Conservation (phyloP, 257 asterid genomes). For the Solanum piurae region DNA sequence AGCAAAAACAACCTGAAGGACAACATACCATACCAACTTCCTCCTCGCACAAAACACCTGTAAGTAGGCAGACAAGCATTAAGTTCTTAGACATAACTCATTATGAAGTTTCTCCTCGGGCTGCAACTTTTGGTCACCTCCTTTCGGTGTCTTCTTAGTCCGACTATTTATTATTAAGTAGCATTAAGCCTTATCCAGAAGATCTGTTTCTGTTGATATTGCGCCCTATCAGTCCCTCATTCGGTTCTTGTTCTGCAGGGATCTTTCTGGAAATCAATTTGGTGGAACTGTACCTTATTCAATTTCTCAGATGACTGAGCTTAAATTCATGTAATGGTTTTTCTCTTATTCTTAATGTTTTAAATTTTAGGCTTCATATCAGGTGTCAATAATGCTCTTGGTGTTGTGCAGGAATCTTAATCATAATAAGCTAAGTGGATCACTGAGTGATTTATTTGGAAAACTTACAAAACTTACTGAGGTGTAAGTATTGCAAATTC, state of each 20-base stretch:
- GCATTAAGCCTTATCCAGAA: not conserved
- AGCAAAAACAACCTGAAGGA: constrained; percentile 49
- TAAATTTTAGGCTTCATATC: not conserved
- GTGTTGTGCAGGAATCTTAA: constrained; percentile 30
- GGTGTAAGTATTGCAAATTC: constrained; percentile 23
- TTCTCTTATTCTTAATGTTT: not conserved
- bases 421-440: constrained; percentile 46
- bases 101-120: not conserved
- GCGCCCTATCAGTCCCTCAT: not conserved
- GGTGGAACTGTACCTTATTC: constrained; percentile 40
- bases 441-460: constrained; percentile 36
- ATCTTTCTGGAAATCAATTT: constrained; percentile 32
- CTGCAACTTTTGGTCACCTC: not conserved
- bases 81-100: not conserved
- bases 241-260: constrained; percentile 16
- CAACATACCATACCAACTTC: constrained; percentile 56
- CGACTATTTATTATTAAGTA: not conserved
- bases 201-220: not conserved
- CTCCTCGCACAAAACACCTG: constrained; percentile 37
- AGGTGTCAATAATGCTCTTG: not conserved
- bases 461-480: constrained; percentile 31
- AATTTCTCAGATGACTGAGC: constrained; percentile 38
- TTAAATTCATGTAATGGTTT: constrained; percentile 22
- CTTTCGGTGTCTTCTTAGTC: not conserved
- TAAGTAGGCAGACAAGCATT: constrained; percentile 14